A percentile compares a stretch with the other conserved stretches of the same genome.
Conservation (phyloP, 495 filamentous ascomycete genomes). For the Penicillium ucsense region DNA sequence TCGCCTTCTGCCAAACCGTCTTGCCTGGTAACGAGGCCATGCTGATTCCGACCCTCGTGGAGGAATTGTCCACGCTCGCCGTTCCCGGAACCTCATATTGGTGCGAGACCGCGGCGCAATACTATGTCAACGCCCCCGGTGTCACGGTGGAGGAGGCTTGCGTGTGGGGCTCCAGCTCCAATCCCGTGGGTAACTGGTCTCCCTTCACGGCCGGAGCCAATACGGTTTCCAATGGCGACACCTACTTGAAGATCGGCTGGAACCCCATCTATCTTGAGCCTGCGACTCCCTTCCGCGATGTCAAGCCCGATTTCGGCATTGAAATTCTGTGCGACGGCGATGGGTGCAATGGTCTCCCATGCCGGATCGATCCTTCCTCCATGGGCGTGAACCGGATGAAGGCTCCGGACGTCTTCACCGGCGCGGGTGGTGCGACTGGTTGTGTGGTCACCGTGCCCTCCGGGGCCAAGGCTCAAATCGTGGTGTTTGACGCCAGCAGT, state of each 20-base stretch:
- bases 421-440: conserved; percentile 63
- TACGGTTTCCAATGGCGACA: conserved; percentile 51
- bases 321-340: conserved; percentile 59
- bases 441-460: conserved; percentile 71
- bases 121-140: conserved; percentile 73
- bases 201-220: conserved; percentile 75
- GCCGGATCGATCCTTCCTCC: conserved; percentile 58
- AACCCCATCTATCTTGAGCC: conserved; percentile 65
- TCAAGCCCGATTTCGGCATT: conserved; percentile 56
- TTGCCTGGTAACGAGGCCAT: conserved; percentile 82
- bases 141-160: conserved; percentile 50
- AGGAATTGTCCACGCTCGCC: conserved; percentile 45
- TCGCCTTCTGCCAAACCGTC: conserved; percentile 77
- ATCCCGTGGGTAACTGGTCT: conserved; percentile 69
- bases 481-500: conserved; percentile 45
- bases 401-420: conserved; percentile 34
- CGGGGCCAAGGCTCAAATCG: conserved; percentile 57
- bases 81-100: conserved; percentile 66
- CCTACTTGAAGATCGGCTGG: conserved; percentile 70
- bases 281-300: conserved; percentile 45
- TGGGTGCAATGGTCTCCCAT: conserved; percentile 65
- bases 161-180: conserved; percentile 55
- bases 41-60: conserved; percentile 68
- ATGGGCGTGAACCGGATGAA: conserved; percentile 53
- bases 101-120: conserved; percentile 68